Evolutionary conservation across 805 yeast genomes (phyloP).

Genomic region (Hagleromyces aurorensis): DNA sequence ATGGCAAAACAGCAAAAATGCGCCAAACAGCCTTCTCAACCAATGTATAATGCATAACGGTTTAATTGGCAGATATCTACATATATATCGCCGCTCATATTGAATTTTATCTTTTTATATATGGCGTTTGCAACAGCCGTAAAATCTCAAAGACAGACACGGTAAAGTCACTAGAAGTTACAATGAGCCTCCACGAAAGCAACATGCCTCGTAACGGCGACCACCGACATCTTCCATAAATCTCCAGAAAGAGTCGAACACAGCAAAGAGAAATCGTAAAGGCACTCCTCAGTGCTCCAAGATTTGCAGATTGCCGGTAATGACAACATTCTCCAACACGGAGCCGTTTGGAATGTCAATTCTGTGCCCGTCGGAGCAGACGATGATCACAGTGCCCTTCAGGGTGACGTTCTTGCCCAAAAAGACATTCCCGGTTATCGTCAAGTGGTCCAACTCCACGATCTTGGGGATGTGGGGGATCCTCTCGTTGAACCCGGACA

Average conservation of each 20-base stretch:
- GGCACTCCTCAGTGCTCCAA: constrained; percentile 64
- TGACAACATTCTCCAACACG: constrained; percentile 89
- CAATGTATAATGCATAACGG: too few relatives aligned
- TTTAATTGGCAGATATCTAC: too few relatives aligned
- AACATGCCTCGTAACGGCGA: not conserved
- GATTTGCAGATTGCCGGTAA: constrained; percentile 92
- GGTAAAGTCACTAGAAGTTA: too few relatives aligned
- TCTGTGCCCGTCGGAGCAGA: constrained; percentile 92
- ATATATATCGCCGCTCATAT: too few relatives aligned
- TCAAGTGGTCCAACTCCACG: constrained; percentile 92
- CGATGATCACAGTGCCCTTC: constrained; percentile 96
- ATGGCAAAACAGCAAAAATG: too few relatives aligned
- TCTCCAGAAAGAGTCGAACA: not conserved
- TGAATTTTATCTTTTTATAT: too few relatives aligned
- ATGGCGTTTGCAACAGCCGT: too few relatives aligned
- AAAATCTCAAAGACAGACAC: too few relatives aligned
- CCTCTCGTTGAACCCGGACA: constrained; percentile 80
- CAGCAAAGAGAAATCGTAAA: constrained; percentile 1
- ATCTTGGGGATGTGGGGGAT: constrained; percentile 94
- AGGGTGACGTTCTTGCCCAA: constrained; percentile 85
- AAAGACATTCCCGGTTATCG: constrained; percentile 92
- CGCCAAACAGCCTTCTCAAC: too few relatives aligned
- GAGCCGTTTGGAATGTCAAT: constrained; percentile 98
- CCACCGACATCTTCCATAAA: not conserved
- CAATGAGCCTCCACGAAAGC: too few relatives aligned